Conservation (phyloP, 2,329 filamentous ascomycete genomes). For the Epichloe elymi region DNA sequence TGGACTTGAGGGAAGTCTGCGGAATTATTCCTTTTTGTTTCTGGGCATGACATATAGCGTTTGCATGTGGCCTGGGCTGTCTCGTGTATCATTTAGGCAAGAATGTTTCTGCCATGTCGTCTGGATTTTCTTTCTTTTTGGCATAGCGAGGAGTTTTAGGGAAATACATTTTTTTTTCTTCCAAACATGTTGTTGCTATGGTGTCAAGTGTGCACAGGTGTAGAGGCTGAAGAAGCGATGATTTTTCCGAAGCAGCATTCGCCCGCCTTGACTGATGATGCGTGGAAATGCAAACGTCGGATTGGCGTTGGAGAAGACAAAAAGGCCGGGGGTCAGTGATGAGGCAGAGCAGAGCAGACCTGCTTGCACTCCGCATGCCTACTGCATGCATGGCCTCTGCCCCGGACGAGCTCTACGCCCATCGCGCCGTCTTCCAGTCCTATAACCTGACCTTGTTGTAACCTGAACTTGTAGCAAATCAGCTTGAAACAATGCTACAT, state of each 20-base stretch:
- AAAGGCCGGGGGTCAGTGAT: too few species aligned
- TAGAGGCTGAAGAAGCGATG: background rate
- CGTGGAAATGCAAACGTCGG: too few species aligned
- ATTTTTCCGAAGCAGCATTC: too few species aligned
- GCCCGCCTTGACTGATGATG: too few species aligned
- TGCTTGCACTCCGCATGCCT: too few species aligned
- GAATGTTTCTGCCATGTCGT: background rate
- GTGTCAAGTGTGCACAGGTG: background rate
- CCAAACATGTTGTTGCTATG: background rate
- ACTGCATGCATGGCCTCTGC: too few species aligned
- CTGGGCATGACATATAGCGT: background rate
- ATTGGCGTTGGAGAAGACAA: too few species aligned
- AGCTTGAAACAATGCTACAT: too few species aligned
- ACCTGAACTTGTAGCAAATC: too few species aligned
- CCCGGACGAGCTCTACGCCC: constrained; percentile 15
- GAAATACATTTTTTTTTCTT: background rate
- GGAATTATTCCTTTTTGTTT: background rate
- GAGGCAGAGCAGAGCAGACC: too few species aligned
- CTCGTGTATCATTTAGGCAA: background rate
- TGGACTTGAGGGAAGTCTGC: constrained; percentile 9
- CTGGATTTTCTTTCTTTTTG: background rate
- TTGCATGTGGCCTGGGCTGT: background rate
- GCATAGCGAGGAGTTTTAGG: constrained; percentile 2
- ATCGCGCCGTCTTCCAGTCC: constrained; percentile 7
- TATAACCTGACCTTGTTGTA: too few species aligned